Conservation (phyloP, 179 eudicot species). For the Silene coronaria region DNA sequence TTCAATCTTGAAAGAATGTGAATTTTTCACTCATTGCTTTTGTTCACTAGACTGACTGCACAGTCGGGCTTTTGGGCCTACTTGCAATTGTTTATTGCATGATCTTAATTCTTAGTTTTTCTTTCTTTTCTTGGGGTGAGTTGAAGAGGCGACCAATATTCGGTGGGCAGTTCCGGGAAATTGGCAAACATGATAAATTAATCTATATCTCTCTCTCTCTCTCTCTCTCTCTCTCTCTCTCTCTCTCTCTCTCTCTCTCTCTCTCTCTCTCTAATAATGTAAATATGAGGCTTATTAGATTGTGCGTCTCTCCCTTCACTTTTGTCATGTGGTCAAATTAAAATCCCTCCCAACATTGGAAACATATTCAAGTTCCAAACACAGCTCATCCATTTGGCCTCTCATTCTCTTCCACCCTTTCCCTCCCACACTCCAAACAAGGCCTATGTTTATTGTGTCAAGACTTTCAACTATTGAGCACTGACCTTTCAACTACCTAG, state of each 20-base stretch:
- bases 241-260: no score
- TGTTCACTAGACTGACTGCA: not conserved
- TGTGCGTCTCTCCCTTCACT: not conserved
- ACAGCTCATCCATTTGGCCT: not conserved
- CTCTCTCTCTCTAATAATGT: no score
- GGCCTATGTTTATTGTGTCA: not conserved
- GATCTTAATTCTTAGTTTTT: not conserved
- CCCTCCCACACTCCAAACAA: no score
- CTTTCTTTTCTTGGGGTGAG: no score
- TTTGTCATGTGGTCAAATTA: not conserved
- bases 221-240: no score
- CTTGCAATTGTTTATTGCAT: not conserved
- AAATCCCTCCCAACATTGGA: no score
- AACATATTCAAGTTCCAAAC: no score
- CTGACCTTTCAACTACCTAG: slow-evolving; percentile 27
- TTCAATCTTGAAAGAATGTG: slow-evolving; percentile 7
- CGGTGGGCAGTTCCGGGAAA: no score
- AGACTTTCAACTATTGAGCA: not conserved
- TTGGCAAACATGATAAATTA: not conserved
- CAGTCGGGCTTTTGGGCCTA: not conserved
- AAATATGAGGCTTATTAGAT: not conserved
- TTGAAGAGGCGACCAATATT: no score
- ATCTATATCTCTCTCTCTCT: no score
- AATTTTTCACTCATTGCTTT: not conserved
- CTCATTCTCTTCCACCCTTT: no score